A percentile compares a stretch with the other conserved stretches of the same genome.
Evolutionary conservation across 2,329 filamentous ascomycete species (phyloP).

Genomic region (Penicillium frequentans): DNA sequence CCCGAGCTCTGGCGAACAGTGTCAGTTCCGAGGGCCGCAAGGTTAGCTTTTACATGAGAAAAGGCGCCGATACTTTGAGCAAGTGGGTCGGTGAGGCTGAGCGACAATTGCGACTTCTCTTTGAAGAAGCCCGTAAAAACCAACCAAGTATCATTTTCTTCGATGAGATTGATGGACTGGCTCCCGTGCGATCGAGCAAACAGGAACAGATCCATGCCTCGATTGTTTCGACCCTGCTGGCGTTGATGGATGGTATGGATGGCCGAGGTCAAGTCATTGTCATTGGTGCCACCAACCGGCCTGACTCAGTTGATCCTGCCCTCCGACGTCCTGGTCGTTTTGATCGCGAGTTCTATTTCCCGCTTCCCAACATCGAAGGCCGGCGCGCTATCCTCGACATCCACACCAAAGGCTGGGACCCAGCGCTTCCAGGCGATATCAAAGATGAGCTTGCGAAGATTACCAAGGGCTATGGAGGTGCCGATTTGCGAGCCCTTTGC

Average conservation of each 20-base stretch:
- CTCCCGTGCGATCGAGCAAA: slow-evolving; percentile 93
- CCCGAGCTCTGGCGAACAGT: slow-evolving; percentile 86
- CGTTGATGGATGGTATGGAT: slow-evolving; percentile 97
- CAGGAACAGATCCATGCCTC: slow-evolving; percentile 98
- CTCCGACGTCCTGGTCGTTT: slow-evolving; percentile 90
- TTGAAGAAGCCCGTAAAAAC: slow-evolving; percentile 91
- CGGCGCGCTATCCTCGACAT: slow-evolving; percentile 89
- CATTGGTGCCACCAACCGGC: slow-evolving; percentile 96
- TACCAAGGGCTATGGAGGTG: slow-evolving; percentile 96
- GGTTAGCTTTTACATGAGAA: slow-evolving; percentile 99
- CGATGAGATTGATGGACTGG: slow-evolving; percentile 95
- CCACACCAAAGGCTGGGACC: slow-evolving; percentile 91
- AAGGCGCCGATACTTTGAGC: slow-evolving; percentile 93
- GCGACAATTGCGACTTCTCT: slow-evolving; percentile 86
- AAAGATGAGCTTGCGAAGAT: slow-evolving; percentile 78
- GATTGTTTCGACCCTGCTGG: slow-evolving; percentile 91
- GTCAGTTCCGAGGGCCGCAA: slow-evolving; percentile 87
- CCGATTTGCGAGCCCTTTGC: slow-evolving; percentile 88
- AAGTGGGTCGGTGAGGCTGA: slow-evolving; percentile 99
- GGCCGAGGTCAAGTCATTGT: slow-evolving; percentile 98
- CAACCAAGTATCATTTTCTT: slow-evolving; percentile 99
- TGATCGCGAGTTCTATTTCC: slow-evolving; percentile 97
- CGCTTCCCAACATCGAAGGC: slow-evolving; percentile 77
- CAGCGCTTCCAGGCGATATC: slow-evolving; percentile 70
- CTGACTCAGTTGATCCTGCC: slow-evolving; percentile 95